Conservation (phyloP, 2,329 filamentous ascomycete species). For the Cryphonectria parasitica region DNA sequence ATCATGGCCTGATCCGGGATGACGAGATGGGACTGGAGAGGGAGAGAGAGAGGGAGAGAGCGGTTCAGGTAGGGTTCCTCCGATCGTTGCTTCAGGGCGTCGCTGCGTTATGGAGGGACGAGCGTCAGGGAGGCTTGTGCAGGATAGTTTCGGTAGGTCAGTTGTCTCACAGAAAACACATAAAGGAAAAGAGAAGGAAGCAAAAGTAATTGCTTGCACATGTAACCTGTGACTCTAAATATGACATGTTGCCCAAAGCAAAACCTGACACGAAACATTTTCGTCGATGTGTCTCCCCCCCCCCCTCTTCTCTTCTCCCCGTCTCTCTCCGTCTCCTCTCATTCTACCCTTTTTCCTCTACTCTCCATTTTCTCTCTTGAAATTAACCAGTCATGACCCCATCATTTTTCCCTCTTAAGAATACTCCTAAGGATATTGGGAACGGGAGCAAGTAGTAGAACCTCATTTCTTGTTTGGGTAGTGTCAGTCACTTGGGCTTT, state of each 20-base stretch:
- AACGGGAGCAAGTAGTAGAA: neutral
- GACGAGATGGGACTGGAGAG: neutral
- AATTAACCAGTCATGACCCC: neutral
- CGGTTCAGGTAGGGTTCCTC: constrained; percentile 1
- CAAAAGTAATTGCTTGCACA: neutral
- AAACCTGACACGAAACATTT: neutral
- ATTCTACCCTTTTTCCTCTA: neutral
- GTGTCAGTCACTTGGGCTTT: neutral
- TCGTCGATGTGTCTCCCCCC: neutral
- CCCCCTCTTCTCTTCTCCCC: too few relatives aligned
- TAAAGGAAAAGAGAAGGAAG: neutral
- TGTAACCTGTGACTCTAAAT: neutral
- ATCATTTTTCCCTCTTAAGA: neutral
- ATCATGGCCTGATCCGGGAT: constrained; percentile 22
- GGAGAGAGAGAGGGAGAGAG: neutral
- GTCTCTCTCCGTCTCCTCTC: neutral
- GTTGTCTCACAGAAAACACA: neutral
- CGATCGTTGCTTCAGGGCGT: neutral
- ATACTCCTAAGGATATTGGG: too few relatives aligned
- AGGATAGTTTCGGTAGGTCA: neutral
- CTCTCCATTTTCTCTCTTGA: neutral
- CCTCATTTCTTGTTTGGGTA: neutral
- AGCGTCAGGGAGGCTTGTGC: neutral
- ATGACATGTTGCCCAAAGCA: neutral
- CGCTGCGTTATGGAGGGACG: neutral